phyloP scores from a whole-genome alignment of 192 early-diverging fungal species.

The Thamnidium elegans region DNA sequence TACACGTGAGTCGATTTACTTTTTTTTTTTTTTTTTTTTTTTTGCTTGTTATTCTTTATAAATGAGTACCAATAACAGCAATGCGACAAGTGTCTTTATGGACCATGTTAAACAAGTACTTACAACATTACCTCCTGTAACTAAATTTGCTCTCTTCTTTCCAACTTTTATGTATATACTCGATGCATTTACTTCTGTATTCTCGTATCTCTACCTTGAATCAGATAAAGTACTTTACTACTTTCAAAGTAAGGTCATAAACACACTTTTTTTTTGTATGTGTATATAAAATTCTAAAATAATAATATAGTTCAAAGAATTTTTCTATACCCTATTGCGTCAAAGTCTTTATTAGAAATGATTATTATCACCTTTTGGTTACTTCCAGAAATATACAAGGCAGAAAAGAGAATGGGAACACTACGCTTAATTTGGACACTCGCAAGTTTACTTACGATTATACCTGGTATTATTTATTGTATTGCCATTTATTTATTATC shows the following conservation, averaged over 20 bases:
- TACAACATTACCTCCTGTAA: conserved; percentile 8
- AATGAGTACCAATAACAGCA: no score
- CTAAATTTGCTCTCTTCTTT: background rate
- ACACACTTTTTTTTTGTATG: no score
- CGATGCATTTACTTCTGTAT: conserved; percentile 4
- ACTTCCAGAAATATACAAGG: conserved; percentile 1
- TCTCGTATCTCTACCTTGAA: background rate
- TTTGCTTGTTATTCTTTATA: no score
- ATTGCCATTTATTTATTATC: background rate
- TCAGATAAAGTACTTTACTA: background rate
- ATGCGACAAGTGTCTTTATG: conserved; percentile 13
- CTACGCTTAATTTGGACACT: conserved; percentile 7
- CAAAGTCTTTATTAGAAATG: background rate
- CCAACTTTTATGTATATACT: conserved; percentile 1
- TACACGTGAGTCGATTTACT: no score
- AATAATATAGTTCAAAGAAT: conserved; percentile 6
- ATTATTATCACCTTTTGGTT: conserved; percentile 7
- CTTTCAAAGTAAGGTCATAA: conserved; percentile 10
- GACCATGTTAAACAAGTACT: conserved; percentile 13
- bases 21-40: no score
- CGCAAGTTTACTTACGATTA: background rate
- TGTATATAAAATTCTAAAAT: no score
- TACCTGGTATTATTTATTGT: conserved; percentile 17
- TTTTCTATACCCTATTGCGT: background rate
- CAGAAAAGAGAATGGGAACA: conserved; percentile 18